A percentile compares a stretch with the other conserved stretches of the same genome.
These are phyloP conservation scores for Solanum appendiculatum DNA, from an alignment of 257 asterid genomes.

Conservation along the genomic window DNA sequence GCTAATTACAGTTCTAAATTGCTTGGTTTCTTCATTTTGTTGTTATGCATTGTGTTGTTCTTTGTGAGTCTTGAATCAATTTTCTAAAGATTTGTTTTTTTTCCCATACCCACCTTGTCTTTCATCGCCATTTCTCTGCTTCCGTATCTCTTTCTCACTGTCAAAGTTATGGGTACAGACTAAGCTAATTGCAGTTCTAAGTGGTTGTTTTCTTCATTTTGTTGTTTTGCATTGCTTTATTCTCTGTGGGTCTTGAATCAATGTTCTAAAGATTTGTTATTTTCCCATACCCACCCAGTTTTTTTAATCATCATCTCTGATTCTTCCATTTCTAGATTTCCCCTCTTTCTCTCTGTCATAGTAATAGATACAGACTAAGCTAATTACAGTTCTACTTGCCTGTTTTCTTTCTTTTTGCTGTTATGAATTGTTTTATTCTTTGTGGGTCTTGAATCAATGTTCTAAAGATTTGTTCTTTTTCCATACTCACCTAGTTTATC, in stretches of 20 bases:
- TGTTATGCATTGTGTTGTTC: background rate
- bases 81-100: background rate
- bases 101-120: background rate
- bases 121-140: background rate
- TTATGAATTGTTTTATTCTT: background rate
- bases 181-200: background rate
- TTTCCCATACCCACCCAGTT: background rate
- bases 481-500: background rate
- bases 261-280: background rate
- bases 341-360: background rate
- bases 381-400: background rate
- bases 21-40: background rate
- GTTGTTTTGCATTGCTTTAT: background rate
- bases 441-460: background rate
- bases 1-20: too few relatives aligned
- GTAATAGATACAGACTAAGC: background rate
- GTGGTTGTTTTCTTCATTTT: background rate
- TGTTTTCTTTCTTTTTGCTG: background rate
- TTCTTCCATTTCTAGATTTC: too few relatives aligned
- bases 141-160: background rate
- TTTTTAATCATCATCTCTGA: too few relatives aligned
- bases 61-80: background rate
- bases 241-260: background rate
- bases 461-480: background rate
- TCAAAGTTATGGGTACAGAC: background rate